Evolutionary conservation across 345 rosid genomes (phyloP).

Genomic region (Lepidium africanum): DNA sequence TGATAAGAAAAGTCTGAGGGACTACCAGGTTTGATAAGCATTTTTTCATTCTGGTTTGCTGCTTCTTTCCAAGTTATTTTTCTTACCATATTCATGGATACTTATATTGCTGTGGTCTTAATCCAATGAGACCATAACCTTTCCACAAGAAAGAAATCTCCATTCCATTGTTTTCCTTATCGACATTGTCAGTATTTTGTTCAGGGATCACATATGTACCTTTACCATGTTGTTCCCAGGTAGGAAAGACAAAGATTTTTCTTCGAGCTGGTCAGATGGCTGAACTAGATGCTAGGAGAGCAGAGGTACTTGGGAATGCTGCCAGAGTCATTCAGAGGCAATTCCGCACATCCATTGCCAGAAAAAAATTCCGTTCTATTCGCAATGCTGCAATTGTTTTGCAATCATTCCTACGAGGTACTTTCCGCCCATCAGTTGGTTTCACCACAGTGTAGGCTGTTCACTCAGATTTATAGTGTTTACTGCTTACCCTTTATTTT

Average conservation of each 20-base stretch:
- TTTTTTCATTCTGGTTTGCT: constrained; percentile 1
- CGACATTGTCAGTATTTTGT: not conserved
- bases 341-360: constrained; percentile 64
- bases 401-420: constrained; percentile 82
- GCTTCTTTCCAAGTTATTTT: constrained; percentile 2
- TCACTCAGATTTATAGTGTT: not conserved
- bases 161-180: not conserved
- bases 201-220: constrained; percentile 4
- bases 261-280: constrained; percentile 99
- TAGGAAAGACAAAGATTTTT: constrained; percentile 85
- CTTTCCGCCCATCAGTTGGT: constrained; percentile 5
- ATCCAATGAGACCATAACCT: constrained; percentile 2
- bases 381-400: constrained; percentile 60
- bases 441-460: not conserved
- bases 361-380: constrained; percentile 56
- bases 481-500: not conserved
- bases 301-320: constrained; percentile 92
- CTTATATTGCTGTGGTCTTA: not conserved
- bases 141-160: not conserved
- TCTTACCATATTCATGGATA: not conserved
- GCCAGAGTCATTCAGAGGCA: constrained; percentile 84
- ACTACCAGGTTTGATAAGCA: constrained; percentile 71
- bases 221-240: constrained; percentile 41
- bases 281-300: constrained; percentile 92
- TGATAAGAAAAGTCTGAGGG: constrained; percentile 79